Conservation (phyloP, 2,329 filamentous ascomycete genomes). For the Fusarium sp. region DNA sequence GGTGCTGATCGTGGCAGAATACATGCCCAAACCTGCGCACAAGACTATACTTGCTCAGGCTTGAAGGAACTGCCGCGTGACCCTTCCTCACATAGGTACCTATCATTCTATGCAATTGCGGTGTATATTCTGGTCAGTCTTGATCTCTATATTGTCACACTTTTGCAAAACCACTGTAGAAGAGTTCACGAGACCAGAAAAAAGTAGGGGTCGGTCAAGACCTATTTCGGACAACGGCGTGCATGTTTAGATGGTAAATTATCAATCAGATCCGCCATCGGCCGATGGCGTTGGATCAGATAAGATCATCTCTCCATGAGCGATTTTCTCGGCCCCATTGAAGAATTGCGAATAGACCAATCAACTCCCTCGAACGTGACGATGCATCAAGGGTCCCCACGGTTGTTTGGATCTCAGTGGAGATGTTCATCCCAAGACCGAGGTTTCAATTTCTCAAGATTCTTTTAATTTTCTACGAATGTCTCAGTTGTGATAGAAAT, state of each 20-base stretch:
- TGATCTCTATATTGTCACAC: not conserved
- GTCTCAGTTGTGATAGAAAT: not conserved
- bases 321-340: slow-evolving; percentile 35
- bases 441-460: slow-evolving; percentile 4
- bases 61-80: no score
- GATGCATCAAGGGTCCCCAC: slow-evolving; percentile 30
- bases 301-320: slow-evolving; percentile 37
- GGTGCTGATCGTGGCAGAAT: no score
- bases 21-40: no score
- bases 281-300: slow-evolving; percentile 33
- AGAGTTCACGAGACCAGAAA: not conserved
- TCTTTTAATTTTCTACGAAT: not conserved
- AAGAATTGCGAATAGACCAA: not conserved
- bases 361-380: not conserved
- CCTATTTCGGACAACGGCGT: slow-evolving; percentile 21
- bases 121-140: no score
- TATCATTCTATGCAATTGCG: no score
- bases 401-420: slow-evolving; percentile 14
- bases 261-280: slow-evolving; percentile 25
- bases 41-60: no score
- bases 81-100: no score
- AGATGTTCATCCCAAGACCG: slow-evolving; percentile 14
- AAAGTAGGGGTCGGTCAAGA: slow-evolving; percentile 11
- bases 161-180: not conserved
- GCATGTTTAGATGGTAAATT: slow-evolving; percentile 21